phyloP scores from a whole-genome alignment of 2,329 filamentous ascomycete genomes.

The Ceratocystiopsis brevicomis region DNA sequence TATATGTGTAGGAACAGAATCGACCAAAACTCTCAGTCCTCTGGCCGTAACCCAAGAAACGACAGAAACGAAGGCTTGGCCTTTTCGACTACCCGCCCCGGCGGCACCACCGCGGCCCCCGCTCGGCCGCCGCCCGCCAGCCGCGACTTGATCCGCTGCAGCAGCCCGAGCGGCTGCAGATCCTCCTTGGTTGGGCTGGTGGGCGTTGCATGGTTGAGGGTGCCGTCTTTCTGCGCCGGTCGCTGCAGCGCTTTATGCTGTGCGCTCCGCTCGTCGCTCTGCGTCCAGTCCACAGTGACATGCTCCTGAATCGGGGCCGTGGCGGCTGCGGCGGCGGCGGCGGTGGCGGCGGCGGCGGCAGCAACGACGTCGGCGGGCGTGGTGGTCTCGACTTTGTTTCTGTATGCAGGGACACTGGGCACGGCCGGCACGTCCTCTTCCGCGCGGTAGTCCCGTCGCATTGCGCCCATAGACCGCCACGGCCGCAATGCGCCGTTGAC shows the following conservation, averaged over 20 bases:
- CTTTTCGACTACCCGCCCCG: background rate
- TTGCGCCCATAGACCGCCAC: too few species aligned
- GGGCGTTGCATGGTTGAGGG: too few species aligned
- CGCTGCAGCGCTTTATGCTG: background rate
- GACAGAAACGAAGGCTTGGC: background rate
- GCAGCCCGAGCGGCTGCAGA: slow-evolving; percentile 16
- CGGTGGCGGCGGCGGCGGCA: too few species aligned
- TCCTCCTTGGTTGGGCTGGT: too few species aligned
- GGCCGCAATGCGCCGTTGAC: too few species aligned
- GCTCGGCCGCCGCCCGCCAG: slow-evolving; percentile 8
- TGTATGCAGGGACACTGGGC: background rate
- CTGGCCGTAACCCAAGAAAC: too few species aligned
- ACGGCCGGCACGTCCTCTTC: background rate
- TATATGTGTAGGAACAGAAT: too few species aligned
- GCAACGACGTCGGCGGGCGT: too few species aligned
- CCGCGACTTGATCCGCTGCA: slow-evolving; percentile 27
- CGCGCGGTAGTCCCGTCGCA: too few species aligned
- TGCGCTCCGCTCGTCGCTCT: slow-evolving; percentile 27
- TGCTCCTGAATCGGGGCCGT: slow-evolving; percentile 14
- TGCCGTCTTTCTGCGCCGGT: background rate
- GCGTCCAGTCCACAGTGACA: slow-evolving; percentile 35
- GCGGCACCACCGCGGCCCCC: background rate
- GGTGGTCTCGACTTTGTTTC: too few species aligned
- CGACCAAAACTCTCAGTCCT: too few species aligned
- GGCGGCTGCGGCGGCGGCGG: too few species aligned